These are phyloP conservation scores for Ceratocystis variospora DNA, from an alignment of 2,329 filamentous ascomycete genomes.

Conservation along the genomic window DNA sequence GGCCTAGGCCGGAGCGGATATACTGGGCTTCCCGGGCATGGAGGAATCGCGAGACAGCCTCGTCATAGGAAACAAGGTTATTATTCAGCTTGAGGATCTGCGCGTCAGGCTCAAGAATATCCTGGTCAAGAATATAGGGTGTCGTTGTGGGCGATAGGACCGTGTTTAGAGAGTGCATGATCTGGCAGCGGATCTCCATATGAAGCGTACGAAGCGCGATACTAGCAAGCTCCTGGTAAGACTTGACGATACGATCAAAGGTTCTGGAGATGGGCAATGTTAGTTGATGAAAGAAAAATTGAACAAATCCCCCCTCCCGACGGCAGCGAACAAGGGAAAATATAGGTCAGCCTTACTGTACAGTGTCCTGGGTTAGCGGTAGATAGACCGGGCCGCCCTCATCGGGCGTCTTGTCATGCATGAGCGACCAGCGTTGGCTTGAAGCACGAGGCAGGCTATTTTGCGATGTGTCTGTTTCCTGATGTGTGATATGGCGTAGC, in stretches of 20 bases:
- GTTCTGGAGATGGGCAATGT: conserved; percentile 36
- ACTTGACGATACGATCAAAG: conserved; percentile 76
- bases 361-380: conserved; percentile 75
- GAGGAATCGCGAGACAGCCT: conserved; percentile 60
- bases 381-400: conserved; percentile 62
- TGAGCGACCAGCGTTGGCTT: conserved; percentile 69
- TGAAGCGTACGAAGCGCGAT: conserved; percentile 76
- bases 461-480: conserved; percentile 52
- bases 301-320: not conserved
- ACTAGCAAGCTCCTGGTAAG: conserved; percentile 66
- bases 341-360: conserved; percentile 42
- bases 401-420: conserved; percentile 47
- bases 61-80: conserved; percentile 76
- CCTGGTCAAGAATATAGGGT: conserved; percentile 53
- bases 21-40: conserved; percentile 58
- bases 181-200: conserved; percentile 73
- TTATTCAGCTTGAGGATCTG: conserved; percentile 71
- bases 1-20: conserved; percentile 60
- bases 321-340: not conserved
- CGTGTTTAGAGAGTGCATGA: conserved; percentile 61
- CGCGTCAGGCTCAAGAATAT: conserved; percentile 64
- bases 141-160: conserved; percentile 47
- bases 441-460: conserved; percentile 42
- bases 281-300: not conserved
- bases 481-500: conserved; percentile 66